Evolutionary conservation across 345 rosid genomes (phyloP), one percentile per base, ranked within the genome.

Genomic region (Conringia planisiliqua): DNA sequence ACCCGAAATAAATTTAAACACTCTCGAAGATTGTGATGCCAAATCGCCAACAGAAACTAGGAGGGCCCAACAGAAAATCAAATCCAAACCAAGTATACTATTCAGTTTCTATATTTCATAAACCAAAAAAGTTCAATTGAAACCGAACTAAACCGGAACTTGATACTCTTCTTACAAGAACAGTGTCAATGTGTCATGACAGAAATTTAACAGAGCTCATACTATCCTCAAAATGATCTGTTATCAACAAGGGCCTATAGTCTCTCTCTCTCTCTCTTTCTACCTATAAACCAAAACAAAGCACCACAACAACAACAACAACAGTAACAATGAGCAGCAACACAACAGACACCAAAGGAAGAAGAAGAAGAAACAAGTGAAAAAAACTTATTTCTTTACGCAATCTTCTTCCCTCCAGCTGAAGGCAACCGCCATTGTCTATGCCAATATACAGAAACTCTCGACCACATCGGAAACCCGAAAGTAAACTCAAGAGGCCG

Each of bases 381-480:
- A 18, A 33, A 51, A 71, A 39, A 47, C 10, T 43, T 63, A 3
- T 35, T 36, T 22, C 10, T 1, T 33, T 32, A 77, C 47, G 56
- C 47, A 36, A 58, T 64, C 76, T 56, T 66, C 76, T 43, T 54
- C 79, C 36, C 55, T 65, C 73, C 64, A 30, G 66, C 73, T 14
- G 69, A 65, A 70, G 97, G 97, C 54, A 91, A 87, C 62, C 83
- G 84, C 99, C 99, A 95, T 77, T 85, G 90, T 78, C 83, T 85
- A 75, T 95, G 97, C 97, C 99, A 92, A 78, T 95, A 91, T 63
- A 95, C 89, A 16, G 96, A 91, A 39, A 92, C 92, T 68, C 97
- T 87, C 2, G 92, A 87, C 97, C 97, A 91, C 56, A 82, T 66
- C 3, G 92, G 96, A 70, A 90, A 90, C 43, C 96, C 97, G 24